These are phyloP conservation scores for Metschnikowia lachancei DNA, from an alignment of 805 yeast genomes.

Conservation along the genomic window DNA sequence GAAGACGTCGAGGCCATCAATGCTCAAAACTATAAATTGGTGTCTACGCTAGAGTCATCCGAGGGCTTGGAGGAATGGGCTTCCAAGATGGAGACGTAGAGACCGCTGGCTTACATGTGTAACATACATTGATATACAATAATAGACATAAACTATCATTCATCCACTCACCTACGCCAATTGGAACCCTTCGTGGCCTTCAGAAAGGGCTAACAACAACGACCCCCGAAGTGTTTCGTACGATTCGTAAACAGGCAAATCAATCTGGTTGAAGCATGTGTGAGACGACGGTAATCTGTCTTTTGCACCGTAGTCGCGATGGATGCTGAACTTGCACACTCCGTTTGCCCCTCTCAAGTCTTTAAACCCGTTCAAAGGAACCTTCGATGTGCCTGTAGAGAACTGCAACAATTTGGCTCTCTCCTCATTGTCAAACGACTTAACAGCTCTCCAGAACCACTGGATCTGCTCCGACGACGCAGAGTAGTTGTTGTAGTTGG, in stretches of 20 bases:
- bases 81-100: conserved; percentile 6
- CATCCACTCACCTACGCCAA: conserved; percentile 45
- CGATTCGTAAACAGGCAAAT: conserved; percentile 86
- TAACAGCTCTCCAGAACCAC: conserved; percentile 98
- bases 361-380: conserved; percentile 90
- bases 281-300: conserved; percentile 93
- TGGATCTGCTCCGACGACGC: conserved; percentile 82
- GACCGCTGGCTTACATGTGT: background rate
- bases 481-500: conserved; percentile 77
- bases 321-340: conserved; percentile 80
- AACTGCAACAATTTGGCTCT: conserved; percentile 91
- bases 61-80: conserved; percentile 38
- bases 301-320: conserved; percentile 79
- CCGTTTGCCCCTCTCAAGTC: conserved; percentile 88
- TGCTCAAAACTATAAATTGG: conserved; percentile 37
- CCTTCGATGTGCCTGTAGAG: conserved; percentile 96
- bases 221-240: conserved; percentile 84
- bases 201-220: conserved; percentile 79
- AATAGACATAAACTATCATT: background rate
- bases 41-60: conserved; percentile 35
- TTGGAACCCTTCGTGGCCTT: conserved; percentile 96
- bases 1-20: conserved; percentile 48
- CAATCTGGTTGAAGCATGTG: conserved; percentile 94
- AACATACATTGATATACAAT: background rate
- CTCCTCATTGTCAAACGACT: conserved; percentile 90